Evolutionary conservation across 1,139 yeast genomes (phyloP).

Genomic region (Geotrichum restrictum): DNA sequence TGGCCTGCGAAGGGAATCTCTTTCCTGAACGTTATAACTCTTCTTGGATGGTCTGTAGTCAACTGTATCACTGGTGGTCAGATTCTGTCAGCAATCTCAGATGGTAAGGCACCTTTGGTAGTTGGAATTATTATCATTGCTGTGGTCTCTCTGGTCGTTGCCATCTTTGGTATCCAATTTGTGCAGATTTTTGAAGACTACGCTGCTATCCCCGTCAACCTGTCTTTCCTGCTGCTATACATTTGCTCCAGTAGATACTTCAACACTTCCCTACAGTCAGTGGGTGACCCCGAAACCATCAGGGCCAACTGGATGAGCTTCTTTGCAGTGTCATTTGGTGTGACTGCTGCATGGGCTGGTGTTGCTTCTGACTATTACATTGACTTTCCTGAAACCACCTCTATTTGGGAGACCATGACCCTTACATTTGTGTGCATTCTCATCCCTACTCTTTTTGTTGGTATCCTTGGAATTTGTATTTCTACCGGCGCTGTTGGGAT

Average conservation of each 20-base stretch:
- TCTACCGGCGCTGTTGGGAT: conserved; percentile 61
- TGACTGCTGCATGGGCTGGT: conserved; percentile 89
- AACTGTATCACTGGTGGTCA: conserved; percentile 85
- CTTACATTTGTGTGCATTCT: conserved; percentile 67
- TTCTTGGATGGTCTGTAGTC: conserved; percentile 83
- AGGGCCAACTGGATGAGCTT: conserved; percentile 70
- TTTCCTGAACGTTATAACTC: conserved; percentile 64
- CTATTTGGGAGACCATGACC: conserved; percentile 52
- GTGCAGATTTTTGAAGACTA: conserved; percentile 64
- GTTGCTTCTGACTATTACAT: conserved; percentile 82
- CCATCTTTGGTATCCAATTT: conserved; percentile 72
- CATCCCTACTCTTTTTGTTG: conserved; percentile 75
- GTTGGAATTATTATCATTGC: conserved; percentile 73
- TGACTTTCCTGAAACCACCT: conserved; percentile 70
- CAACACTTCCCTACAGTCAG: conserved; percentile 41
- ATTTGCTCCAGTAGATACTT: conserved; percentile 59
- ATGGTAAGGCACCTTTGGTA: conserved; percentile 60
- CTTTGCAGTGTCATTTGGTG: conserved; percentile 71
- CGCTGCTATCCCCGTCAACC: conserved; percentile 65
- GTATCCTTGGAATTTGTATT: conserved; percentile 64
- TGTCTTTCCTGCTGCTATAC: conserved; percentile 66
- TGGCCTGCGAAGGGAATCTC: conserved; percentile 74
- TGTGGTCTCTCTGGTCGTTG: conserved; percentile 57
- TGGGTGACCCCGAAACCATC: conserved; percentile 45
- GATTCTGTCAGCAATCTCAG: conserved; percentile 60